Conservation (phyloP, 2,329 filamentous ascomycete genomes). For the Colletotrichum cereale region DNA sequence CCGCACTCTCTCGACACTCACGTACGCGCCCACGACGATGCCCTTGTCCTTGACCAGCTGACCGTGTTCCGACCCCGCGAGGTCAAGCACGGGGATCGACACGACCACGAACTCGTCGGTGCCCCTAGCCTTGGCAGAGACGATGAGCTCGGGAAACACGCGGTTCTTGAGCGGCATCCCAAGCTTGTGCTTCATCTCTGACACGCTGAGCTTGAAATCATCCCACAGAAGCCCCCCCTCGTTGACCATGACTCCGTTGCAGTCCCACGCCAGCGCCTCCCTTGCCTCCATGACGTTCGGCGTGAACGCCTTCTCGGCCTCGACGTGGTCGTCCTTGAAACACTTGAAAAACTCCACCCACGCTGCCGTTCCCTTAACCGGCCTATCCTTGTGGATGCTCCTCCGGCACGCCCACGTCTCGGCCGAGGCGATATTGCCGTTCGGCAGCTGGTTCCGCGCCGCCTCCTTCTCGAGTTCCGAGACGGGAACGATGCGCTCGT, state of each 20-base stretch:
- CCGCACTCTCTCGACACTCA: slow-evolving; percentile 73
- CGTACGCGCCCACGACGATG: slow-evolving; percentile 71
- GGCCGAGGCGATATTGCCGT: slow-evolving; percentile 39
- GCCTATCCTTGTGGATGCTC: slow-evolving; percentile 69
- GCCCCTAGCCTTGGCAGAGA: slow-evolving; percentile 62
- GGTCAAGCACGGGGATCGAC: slow-evolving; percentile 65
- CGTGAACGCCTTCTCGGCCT: slow-evolving; percentile 56
- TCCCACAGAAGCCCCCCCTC: slow-evolving; percentile 58
- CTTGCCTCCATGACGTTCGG: slow-evolving; percentile 52
- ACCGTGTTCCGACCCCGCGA: slow-evolving; percentile 49
- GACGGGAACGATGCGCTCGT: slow-evolving; percentile 62
- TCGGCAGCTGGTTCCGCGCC: slow-evolving; percentile 48
- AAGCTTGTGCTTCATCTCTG: slow-evolving; percentile 76
- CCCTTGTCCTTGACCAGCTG: slow-evolving; percentile 56
- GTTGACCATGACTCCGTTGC: slow-evolving; percentile 53
- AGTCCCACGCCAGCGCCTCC: slow-evolving; percentile 60
- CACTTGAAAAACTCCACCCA: slow-evolving; percentile 74
- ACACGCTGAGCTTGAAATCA: slow-evolving; percentile 63
- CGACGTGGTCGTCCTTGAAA: slow-evolving; percentile 65
- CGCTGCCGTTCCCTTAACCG: slow-evolving; percentile 64
- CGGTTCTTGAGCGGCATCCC: slow-evolving; percentile 68
- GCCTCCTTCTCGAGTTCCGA: slow-evolving; percentile 57
- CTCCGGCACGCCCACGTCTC: slow-evolving; percentile 76
- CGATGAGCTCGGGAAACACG: slow-evolving; percentile 75
- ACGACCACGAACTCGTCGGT: slow-evolving; percentile 66